Conservation (phyloP, 202 grass and related monocot genomes). For the Carex arenaria region DNA sequence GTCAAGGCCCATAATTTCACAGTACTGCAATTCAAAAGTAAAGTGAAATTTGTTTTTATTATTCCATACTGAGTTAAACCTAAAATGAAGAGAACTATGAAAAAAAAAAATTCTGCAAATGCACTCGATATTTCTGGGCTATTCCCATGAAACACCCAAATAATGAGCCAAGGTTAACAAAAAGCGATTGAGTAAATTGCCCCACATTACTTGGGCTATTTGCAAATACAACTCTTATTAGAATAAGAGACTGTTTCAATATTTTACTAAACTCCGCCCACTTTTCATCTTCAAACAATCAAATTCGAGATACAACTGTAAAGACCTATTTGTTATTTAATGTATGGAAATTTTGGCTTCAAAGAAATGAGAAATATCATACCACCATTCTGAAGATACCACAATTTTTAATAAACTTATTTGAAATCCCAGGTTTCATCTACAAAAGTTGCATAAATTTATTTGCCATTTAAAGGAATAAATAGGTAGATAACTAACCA, state of each 20-base stretch:
- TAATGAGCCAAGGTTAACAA: background rate
- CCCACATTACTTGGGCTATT: background rate
- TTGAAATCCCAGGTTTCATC: background rate
- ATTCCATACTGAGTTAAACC: background rate
- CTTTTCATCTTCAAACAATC: background rate
- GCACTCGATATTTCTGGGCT: background rate
- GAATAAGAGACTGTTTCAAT: background rate
- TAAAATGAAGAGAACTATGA: constrained; percentile 6
- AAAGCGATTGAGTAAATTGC: background rate
- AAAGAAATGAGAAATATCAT: background rate
- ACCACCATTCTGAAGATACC: background rate
- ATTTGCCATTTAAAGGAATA: constrained; percentile 12
- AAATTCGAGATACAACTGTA: background rate
- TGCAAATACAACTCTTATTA: background rate
- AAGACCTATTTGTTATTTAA: background rate
- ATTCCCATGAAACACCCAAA: background rate
- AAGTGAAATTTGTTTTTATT: constrained; percentile 10
- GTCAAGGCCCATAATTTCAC: constrained; percentile 92
- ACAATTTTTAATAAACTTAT: background rate
- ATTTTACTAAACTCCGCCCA: background rate
- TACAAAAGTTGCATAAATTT: background rate
- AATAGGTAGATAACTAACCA: constrained; percentile 38
- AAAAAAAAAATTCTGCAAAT: background rate
- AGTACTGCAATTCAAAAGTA: constrained; percentile 41
- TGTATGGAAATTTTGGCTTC: background rate